A percentile compares a stretch with the other conserved stretches of the same genome.
Evolutionary conservation across 1,139 yeast species (phyloP).

Genomic region (Candida albicans): DNA sequence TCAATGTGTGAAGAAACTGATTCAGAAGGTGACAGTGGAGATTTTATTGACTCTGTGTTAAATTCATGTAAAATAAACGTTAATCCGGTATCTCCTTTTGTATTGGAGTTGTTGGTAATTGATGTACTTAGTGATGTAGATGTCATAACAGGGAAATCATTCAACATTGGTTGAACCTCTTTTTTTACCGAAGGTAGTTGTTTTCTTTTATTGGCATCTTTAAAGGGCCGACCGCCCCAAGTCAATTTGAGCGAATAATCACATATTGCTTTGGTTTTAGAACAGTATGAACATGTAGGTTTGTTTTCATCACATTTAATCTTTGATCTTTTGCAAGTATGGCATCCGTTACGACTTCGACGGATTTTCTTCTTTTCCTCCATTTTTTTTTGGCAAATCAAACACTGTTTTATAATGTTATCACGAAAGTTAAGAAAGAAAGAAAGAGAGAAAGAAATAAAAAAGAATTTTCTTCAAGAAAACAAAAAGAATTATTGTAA

Average conservation of each 20-base stretch:
- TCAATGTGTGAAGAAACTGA: neutral
- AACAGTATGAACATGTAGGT: slow-evolving; percentile 65
- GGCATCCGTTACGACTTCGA: slow-evolving; percentile 56
- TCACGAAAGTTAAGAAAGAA: neutral
- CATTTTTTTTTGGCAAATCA: neutral
- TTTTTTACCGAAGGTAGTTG: slow-evolving; percentile 4
- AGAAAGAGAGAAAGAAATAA: neutral
- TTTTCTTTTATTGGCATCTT: slow-evolving; percentile 37
- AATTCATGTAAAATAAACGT: slow-evolving; percentile 4
- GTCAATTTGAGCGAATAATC: slow-evolving; percentile 66
- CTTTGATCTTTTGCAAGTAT: slow-evolving; percentile 64
- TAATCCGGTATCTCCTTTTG: neutral
- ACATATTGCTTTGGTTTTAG: slow-evolving; percentile 47
- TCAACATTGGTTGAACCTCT: neutral
- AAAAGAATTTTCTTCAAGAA: no score
- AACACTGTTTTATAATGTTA: neutral
- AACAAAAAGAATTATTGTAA: no score
- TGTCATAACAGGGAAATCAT: neutral
- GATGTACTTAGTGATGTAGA: neutral
- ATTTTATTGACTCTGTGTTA: slow-evolving; percentile 1
- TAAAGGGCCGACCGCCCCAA: slow-evolving; percentile 79
- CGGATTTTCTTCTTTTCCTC: slow-evolving; percentile 11
- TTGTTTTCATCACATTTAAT: slow-evolving; percentile 72
- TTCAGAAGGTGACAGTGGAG: slow-evolving; percentile 7
- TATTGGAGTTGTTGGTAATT: neutral